A percentile compares a stretch with the other conserved stretches of the same genome.
These are phyloP conservation scores for Apiospora malaysiana DNA, from an alignment of 2,329 filamentous ascomycete genomes.

Conservation along the genomic window DNA sequence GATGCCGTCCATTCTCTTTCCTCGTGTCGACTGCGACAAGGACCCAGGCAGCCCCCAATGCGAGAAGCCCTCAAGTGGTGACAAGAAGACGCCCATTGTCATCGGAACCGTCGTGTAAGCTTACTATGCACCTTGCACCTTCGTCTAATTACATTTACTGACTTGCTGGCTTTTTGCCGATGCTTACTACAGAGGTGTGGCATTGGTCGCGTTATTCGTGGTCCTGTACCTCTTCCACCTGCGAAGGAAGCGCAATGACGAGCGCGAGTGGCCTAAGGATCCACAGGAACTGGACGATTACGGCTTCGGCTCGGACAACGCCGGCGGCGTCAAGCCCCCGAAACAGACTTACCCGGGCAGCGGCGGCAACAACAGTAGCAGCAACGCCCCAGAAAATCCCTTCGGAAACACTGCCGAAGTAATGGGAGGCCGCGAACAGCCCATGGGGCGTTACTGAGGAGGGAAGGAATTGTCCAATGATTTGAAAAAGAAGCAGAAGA, in stretches of 20 bases:
- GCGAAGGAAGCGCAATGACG: slow-evolving; percentile 33
- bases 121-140: neutral
- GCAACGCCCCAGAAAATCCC: slow-evolving; percentile 4
- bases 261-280: slow-evolving; percentile 37
- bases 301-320: slow-evolving; percentile 29
- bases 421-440: neutral
- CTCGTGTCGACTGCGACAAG: slow-evolving; percentile 29
- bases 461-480: too few relatives aligned
- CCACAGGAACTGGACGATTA: slow-evolving; percentile 41
- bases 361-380: neutral
- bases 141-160: neutral
- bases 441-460: too few relatives aligned
- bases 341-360: slow-evolving; percentile 25
- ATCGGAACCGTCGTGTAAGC: slow-evolving; percentile 35
- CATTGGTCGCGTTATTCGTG: slow-evolving; percentile 29
- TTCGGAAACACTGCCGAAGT: slow-evolving; percentile 20
- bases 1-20: slow-evolving; percentile 24
- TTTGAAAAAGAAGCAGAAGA: neutral
- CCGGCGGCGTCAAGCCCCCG: slow-evolving; percentile 25
- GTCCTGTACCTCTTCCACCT: slow-evolving; percentile 36
- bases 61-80: slow-evolving; percentile 34
- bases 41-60: slow-evolving; percentile 31
- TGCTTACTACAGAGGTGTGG: slow-evolving; percentile 28
- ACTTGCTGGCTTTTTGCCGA: neutral
- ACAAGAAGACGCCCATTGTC: slow-evolving; percentile 31